Base-by-base conservation (phyloP, 2,329 filamentous ascomycete species). In the Allantophomopsis lycopodina region DNA sequence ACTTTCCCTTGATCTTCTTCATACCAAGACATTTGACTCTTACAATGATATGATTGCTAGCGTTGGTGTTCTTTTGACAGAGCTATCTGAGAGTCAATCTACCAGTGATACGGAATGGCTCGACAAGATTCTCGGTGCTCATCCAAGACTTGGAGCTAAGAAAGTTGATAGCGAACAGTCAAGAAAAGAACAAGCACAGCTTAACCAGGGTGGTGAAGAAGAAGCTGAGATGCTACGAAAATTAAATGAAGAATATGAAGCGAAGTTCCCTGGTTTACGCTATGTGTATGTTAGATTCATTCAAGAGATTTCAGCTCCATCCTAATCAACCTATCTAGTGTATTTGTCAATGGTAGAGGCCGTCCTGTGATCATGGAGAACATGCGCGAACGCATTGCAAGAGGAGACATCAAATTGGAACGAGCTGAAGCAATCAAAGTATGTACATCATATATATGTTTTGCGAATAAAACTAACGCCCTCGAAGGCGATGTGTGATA, bases 331-430 rank as follows among this genome's bases (percentile, higher is more conserved):
- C 10, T 28, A 28, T 28, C 23, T 46, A 76, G 72, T 34, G 83
- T 89, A 14, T 95, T 94, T 57, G 89, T 95, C 41, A 88, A 94
- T 56, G 86, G 85, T 1, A 71, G 88, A 36, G 69, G 73, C 32
- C 68, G 86, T 41, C 68, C 72, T 2, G 72, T 74, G 44, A 80
- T 95, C 40, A 85, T 94, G 79, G 67, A 74, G 45, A 79, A 94
- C 51, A 94, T 94, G 83, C 71, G 71, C 45, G 57, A 61, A 39
- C 69, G 88, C 39, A 94, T 94, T 52, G 71, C 68, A 13, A 64
- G 79, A 39, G 76, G 70, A 1, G 73, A 89, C 55, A 64, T 78
- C 38, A 60, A 66, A 17, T 65, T 65, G 13, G 88, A 95, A 61
- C 73, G 86, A 44, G 57, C 64, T 41, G 83, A 83, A 48, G 84